These are phyloP conservation scores for Coemansia javaensis DNA, from an alignment of 192 early-diverging fungal genomes.

Conservation along the genomic window DNA sequence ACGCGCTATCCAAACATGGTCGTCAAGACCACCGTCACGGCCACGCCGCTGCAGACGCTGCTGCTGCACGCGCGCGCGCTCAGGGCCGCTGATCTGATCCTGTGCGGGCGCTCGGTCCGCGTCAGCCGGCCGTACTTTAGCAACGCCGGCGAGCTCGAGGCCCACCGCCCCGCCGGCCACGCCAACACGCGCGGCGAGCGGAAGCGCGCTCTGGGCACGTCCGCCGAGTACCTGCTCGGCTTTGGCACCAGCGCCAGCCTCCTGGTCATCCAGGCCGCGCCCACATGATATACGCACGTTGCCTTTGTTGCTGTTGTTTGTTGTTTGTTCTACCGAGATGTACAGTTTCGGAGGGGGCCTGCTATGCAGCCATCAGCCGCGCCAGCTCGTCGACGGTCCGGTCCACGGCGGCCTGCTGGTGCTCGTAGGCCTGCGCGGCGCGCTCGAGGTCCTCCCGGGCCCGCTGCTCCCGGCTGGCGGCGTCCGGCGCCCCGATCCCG, in stretches of 20 bases:
- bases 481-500: conserved; percentile 11
- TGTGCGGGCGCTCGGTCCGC: conserved; percentile 35
- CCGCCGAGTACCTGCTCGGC: conserved; percentile 40
- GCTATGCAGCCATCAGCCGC: conserved; percentile 43
- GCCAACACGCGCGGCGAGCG: conserved; percentile 27
- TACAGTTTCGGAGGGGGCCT: too few species aligned
- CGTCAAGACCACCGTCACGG: conserved; percentile 29
- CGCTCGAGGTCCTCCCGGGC: conserved; percentile 23
- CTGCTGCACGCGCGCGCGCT: conserved; percentile 29
- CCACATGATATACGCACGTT: too few species aligned
- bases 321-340: too few species aligned
- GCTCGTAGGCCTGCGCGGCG: conserved; percentile 25
- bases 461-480: conserved; percentile 6
- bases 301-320: too few species aligned
- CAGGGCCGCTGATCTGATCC: conserved; percentile 15
- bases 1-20: conserved; percentile 37
- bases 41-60: conserved; percentile 40
- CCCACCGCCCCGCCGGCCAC: conserved; percentile 19
- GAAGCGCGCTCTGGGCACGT: conserved; percentile 33
- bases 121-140: conserved; percentile 26
- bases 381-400: conserved; percentile 36
- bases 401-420: conserved; percentile 19
- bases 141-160: conserved; percentile 18
- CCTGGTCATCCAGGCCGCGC: conserved; percentile 46
- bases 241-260: conserved; percentile 46